These are phyloP conservation scores for Colletotrichum sp. DNA, from an alignment of 2,329 filamentous ascomycete species.

Conservation along the genomic window DNA sequence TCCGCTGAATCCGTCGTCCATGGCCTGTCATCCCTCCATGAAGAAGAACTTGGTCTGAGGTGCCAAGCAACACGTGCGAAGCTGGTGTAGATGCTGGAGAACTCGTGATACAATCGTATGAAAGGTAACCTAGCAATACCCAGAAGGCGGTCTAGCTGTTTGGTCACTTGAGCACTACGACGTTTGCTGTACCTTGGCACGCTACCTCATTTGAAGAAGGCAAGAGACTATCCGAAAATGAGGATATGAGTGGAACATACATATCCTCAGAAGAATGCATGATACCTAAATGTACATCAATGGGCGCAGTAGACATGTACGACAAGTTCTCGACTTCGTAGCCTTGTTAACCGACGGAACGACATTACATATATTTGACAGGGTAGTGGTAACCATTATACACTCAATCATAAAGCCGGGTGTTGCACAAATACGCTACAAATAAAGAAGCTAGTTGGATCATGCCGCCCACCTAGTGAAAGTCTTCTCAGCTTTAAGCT, in stretches of 20 bases:
- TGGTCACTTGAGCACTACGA: background rate
- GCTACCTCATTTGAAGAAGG: background rate
- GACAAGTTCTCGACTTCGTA: background rate
- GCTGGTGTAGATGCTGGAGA: background rate
- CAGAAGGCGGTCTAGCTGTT: background rate
- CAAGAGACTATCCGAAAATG: background rate
- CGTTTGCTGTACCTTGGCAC: background rate
- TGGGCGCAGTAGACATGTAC: background rate
- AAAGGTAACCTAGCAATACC: background rate
- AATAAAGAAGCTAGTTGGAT: background rate
- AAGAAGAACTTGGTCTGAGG: background rate
- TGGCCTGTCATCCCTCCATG: background rate
- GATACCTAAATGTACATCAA: background rate
- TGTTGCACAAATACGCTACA: background rate
- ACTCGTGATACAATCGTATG: background rate
- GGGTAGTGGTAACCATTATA: background rate
- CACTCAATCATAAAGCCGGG: background rate
- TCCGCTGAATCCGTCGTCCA: background rate
- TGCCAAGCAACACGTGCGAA: background rate
- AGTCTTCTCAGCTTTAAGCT: background rate
- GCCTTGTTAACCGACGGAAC: background rate
- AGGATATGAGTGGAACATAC: too few relatives aligned
- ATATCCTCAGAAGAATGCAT: background rate
- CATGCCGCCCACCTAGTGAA: background rate
- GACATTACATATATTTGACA: background rate